Percentiles rank a stretch among this genome's conserved stretches.
Conservation (phyloP, 768 basidiomycete species). For the Collybia sp. region DNA sequence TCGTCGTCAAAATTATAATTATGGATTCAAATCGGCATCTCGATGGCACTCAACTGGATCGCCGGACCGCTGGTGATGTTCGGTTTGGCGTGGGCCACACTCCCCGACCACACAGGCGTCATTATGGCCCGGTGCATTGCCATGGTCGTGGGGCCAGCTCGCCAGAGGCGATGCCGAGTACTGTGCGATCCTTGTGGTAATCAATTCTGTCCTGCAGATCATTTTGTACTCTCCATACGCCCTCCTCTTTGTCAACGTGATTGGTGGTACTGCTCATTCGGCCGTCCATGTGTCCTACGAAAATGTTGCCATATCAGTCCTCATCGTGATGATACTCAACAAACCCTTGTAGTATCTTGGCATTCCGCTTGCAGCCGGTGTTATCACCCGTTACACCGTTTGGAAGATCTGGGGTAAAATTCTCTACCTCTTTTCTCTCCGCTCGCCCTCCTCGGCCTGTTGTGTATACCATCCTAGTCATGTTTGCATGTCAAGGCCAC, state of each 20-base stretch:
- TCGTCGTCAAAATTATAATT: slow-evolving; percentile 47
- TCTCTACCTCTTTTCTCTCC: slow-evolving; percentile 73
- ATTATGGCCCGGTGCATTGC: slow-evolving; percentile 73
- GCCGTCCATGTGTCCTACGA: slow-evolving; percentile 50
- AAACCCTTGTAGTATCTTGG: slow-evolving; percentile 67
- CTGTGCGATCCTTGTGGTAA: slow-evolving; percentile 75
- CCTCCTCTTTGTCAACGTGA: slow-evolving; percentile 67
- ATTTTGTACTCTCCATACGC: slow-evolving; percentile 71
- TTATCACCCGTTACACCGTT: slow-evolving; percentile 60
- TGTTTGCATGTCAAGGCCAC: slow-evolving; percentile 68
- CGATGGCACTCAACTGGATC: slow-evolving; percentile 75
- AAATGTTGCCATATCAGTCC: slow-evolving; percentile 58
- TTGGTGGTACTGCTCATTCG: slow-evolving; percentile 40
- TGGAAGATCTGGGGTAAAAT: slow-evolving; percentile 38
- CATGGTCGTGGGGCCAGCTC: slow-evolving; percentile 78
- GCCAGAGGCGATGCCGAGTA: slow-evolving; percentile 66
- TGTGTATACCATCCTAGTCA: slow-evolving; percentile 77
- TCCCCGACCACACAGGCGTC: slow-evolving; percentile 79
- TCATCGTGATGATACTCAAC: slow-evolving; percentile 53
- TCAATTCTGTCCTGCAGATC: slow-evolving; percentile 80
- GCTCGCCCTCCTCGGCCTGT: slow-evolving; percentile 65
- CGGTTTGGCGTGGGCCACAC: slow-evolving; percentile 79
- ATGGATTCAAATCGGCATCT: slow-evolving; percentile 67
- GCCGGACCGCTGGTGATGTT: slow-evolving; percentile 81
- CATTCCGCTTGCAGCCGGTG: slow-evolving; percentile 70